Conservation (phyloP, 371 early-diverging fungal species). For the Vairimorpha apis region DNA sequence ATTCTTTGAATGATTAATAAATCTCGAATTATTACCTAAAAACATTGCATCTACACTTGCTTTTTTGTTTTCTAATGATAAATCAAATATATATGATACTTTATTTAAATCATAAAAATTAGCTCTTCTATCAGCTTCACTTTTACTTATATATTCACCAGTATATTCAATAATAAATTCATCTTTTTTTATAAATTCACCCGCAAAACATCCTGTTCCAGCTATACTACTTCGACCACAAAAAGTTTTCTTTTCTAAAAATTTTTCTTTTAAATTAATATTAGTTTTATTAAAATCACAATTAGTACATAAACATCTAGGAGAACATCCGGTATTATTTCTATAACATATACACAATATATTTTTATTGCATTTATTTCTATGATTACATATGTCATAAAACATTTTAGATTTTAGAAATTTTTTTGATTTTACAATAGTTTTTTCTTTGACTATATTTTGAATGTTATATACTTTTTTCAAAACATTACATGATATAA, state of each 20-base stretch:
- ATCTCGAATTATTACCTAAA: conserved; percentile 56
- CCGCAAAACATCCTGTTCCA: conserved; percentile 74
- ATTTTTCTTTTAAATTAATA: conserved; percentile 12
- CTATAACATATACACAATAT: conserved; percentile 38
- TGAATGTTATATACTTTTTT: neutral
- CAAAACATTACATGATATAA: conserved; percentile 7
- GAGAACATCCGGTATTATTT: conserved; percentile 41
- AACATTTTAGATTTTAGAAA: too few relatives aligned
- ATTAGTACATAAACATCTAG: conserved; percentile 39
- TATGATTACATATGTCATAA: conserved; percentile 42
- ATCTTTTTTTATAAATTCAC: conserved; percentile 65
- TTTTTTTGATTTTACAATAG: neutral
- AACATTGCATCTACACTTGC: conserved; percentile 46
- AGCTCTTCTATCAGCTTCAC: conserved; percentile 56
- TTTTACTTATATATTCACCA: conserved; percentile 72
- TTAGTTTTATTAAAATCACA: conserved; percentile 38
- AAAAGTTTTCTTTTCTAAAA: conserved; percentile 3
- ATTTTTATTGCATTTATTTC: conserved; percentile 36
- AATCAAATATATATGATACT: conserved; percentile 54
- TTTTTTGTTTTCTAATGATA: conserved; percentile 11
- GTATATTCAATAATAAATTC: conserved; percentile 73
- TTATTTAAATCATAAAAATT: conserved; percentile 56
- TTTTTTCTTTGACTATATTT: neutral
- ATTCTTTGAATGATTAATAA: conserved; percentile 56
- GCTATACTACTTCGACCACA: conserved; percentile 7